Evolutionary conservation across 805 yeast species (phyloP), one percentile per base, ranked within the genome.

Genomic region (Blastobotrys parvus): DNA sequence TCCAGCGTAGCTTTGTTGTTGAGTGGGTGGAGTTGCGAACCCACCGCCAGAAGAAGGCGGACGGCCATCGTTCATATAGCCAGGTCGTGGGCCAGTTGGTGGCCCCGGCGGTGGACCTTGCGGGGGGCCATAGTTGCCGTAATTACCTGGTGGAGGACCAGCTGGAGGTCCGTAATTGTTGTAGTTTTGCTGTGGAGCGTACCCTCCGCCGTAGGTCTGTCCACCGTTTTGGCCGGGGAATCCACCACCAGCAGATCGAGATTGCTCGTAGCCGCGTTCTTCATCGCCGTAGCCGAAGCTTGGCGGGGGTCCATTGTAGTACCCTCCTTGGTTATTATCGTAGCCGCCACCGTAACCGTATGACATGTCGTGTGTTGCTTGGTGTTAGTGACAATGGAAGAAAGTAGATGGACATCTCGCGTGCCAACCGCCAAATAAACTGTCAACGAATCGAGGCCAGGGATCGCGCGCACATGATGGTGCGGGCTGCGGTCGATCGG

Each of bases 1-100:
- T 33, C 45, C 41, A 5, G 62, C 64, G 47, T 58, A 62, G 33
- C 50, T 44, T 43, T 65, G 71, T 46, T 51, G 48, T 8, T 41
- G 44, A 15, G 51, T 38, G 8, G 63, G 54, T 3, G 64, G 61
- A 3, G 25, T 13, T 43, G 48, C 15, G 45, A 20, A 25, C 36
- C 29, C 35, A 21, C 31, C 43, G 25, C 32, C 35, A n/a, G 45
- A 44, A 19, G 15, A 29, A 18, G 46, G 44, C 11, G 48, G 51
- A 8, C 10, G 29, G 25, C 46, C 45, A 10, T 45, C 45, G 23
- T 39, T 31, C 19, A 37, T 23, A 21, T n/a, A 27, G 15, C 41
- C 47, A 11, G 42, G 61, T 10, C 62, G 63, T 1, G 52, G 52
- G 10, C 56, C 60, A 15, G 49, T 42, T 19, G 61, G 60, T 34